Conservation (phyloP, 345 rosid genomes). For the Arabis hirsuta region DNA sequence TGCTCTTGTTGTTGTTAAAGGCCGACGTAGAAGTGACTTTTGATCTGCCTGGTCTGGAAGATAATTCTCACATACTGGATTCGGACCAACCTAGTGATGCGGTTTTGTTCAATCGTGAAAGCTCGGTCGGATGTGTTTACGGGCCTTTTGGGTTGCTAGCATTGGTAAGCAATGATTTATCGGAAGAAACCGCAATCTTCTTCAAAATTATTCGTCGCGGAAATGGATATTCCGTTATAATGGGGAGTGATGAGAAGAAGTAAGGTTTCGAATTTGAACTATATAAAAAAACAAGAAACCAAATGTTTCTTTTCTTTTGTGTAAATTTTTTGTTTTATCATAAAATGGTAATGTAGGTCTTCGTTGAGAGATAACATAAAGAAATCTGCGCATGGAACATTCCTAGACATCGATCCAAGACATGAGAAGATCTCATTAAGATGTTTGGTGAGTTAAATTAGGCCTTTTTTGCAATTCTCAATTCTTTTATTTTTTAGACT, state of each 20-base stretch:
- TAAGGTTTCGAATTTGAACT: not conserved
- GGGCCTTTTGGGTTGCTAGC: conserved; percentile 74
- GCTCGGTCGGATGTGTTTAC: conserved; percentile 42
- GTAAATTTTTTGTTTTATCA: not conserved
- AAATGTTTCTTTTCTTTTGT: not conserved
- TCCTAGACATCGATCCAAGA: conserved; percentile 50
- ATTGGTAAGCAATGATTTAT: conserved; percentile 58
- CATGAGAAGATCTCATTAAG: conserved; percentile 56
- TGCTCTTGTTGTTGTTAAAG: conserved; percentile 30
- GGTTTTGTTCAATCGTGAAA: conserved; percentile 47
- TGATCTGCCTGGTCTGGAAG: conserved; percentile 42
- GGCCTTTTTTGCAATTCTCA: not conserved
- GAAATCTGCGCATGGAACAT: conserved; percentile 50
- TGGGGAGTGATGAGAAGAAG: conserved; percentile 48
- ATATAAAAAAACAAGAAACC: not conserved
- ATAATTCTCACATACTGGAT: conserved; percentile 40
- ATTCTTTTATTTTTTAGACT: not conserved
- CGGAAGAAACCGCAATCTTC: conserved; percentile 66
- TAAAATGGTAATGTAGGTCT: conserved; percentile 49
- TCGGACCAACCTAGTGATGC: conserved; percentile 47
- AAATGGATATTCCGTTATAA: conserved; percentile 49
- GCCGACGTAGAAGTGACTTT: conserved; percentile 64
- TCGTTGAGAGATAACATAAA: conserved; percentile 45
- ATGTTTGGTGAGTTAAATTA: conserved; percentile 51
- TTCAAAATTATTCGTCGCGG: conserved; percentile 55